Base-by-base conservation (phyloP, 495 filamentous ascomycete species). In the Aspergillus indologenus region DNA sequence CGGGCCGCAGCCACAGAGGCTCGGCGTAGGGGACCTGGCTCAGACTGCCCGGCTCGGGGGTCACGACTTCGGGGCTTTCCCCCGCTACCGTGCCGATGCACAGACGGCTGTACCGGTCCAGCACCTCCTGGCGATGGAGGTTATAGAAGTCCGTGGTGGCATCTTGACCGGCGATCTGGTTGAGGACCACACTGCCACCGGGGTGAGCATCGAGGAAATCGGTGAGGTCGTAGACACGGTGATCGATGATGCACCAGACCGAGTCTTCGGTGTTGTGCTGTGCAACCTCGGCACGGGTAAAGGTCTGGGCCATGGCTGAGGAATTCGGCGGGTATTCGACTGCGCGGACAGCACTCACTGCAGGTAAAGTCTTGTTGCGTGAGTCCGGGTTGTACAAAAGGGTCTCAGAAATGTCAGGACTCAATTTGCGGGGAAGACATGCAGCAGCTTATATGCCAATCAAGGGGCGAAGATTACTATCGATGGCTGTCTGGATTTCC, bases 11-110 rank as follows among this genome's bases (percentile, higher is more conserved):
- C 91, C 91, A 96, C 51, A 90, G 73, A 4, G 89, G 87, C 70
- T 93, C 90, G 31, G 85, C 88, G 62, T 94, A 93, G 20, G 90
- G 90, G 0, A 94, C 87, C 17, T 81, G 71, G 57, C 86, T 89
- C 45, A 94, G 75, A 57, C 88, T 87, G 60, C 90, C 89, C 18
- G 83, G 75, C 57, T 82, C 65, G n/a, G 83, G 87, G n/a, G 83
- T 82, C 58, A 91, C 78, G 65, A 94, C 82, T 65, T 89, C 82
- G 40, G 90, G 83, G 56, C 81, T 86, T 73, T 96, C 89, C 61
- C 87, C 87, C 43, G 83, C 77, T 63, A 96, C 69, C 12, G 83
- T 87, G 61, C 91, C 91, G 60, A 94, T 83, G 73, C 82, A 87
- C n/a, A 94, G 81, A 61, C 82, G 76, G 5, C 71, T 67, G 80